phyloP scores from a whole-genome alignment of 139 green algal species.

The Zygnema cylindricum region DNA sequence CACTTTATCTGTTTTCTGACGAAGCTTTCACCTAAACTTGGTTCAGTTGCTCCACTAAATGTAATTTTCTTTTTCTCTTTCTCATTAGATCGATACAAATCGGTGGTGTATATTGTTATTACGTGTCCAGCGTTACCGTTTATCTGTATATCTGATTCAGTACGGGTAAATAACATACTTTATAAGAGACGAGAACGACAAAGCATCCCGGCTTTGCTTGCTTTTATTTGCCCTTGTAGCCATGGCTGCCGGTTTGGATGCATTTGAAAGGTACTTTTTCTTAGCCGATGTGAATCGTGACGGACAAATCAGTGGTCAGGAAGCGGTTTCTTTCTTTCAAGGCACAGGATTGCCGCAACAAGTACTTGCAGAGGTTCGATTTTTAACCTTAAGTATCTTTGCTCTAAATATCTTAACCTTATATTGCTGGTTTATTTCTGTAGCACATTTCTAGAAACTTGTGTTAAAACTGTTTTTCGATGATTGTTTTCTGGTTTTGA shows the following conservation, averaged over 20 bases:
- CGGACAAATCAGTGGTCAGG: slow-evolving; percentile 30
- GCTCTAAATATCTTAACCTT: background rate
- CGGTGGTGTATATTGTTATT: too few relatives aligned
- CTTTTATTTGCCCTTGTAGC: background rate
- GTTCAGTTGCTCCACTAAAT: too few relatives aligned
- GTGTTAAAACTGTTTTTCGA: background rate
- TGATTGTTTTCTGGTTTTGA: background rate
- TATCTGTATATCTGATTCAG: too few relatives aligned
- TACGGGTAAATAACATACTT: too few relatives aligned
- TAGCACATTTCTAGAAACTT: background rate
- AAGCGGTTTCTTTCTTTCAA: slow-evolving; percentile 53
- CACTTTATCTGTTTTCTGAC: too few relatives aligned
- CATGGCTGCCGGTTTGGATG: background rate
- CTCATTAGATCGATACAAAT: too few relatives aligned
- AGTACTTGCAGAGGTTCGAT: slow-evolving; percentile 40
- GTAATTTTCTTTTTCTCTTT: too few relatives aligned
- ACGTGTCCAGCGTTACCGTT: too few relatives aligned
- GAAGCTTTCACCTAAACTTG: too few relatives aligned
- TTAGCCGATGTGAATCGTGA: slow-evolving; percentile 38
- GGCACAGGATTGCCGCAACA: slow-evolving; percentile 34
- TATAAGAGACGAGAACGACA: too few relatives aligned
- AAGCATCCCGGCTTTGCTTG: too few relatives aligned
- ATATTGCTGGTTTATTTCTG: background rate
- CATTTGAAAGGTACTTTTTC: slow-evolving; percentile 36
- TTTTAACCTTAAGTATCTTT: background rate